A percentile compares a stretch with the other conserved stretches of the same genome.
phyloP scores from a whole-genome alignment of 331 rosid species.

The Saraca asoca region DNA sequence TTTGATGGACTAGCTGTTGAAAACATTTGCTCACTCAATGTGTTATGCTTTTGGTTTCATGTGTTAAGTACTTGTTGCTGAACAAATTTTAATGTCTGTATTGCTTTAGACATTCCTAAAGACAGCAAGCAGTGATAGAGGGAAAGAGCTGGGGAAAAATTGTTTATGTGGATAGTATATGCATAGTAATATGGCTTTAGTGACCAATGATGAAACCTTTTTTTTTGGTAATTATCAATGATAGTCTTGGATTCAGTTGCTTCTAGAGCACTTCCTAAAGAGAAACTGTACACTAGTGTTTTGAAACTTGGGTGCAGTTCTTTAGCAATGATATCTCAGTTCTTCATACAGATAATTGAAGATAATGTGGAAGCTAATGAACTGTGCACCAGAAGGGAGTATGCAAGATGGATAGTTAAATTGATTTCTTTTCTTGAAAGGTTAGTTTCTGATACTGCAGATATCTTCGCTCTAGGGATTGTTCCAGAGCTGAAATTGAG shows the following conservation, averaged over 20 bases:
- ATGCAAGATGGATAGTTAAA: slow-evolving; percentile 83
- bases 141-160: slow-evolving; percentile 7
- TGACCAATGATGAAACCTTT: background rate
- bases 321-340: slow-evolving; percentile 41
- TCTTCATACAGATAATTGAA: slow-evolving; percentile 73
- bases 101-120: background rate
- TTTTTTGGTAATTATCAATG: no score
- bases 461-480: slow-evolving; percentile 7
- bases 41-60: background rate
- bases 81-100: background rate
- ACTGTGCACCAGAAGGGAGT: slow-evolving; percentile 89
- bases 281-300: background rate
- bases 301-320: slow-evolving; percentile 35
- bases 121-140: slow-evolving; percentile 7
- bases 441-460: slow-evolving; percentile 43
- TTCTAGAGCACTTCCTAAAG: no score
- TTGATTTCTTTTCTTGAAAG: slow-evolving; percentile 62
- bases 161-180: slow-evolving; percentile 8
- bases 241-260: no score
- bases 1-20: slow-evolving; percentile 2
- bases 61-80: background rate
- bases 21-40: slow-evolving; percentile 8
- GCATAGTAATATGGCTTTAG: slow-evolving; percentile 5
- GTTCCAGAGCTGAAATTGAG: slow-evolving; percentile 21
- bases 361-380: slow-evolving; percentile 71